Evolutionary conservation across 1,284 basidiomycete species (phyloP).

Genomic region (Coriolopsis trogii): DNA sequence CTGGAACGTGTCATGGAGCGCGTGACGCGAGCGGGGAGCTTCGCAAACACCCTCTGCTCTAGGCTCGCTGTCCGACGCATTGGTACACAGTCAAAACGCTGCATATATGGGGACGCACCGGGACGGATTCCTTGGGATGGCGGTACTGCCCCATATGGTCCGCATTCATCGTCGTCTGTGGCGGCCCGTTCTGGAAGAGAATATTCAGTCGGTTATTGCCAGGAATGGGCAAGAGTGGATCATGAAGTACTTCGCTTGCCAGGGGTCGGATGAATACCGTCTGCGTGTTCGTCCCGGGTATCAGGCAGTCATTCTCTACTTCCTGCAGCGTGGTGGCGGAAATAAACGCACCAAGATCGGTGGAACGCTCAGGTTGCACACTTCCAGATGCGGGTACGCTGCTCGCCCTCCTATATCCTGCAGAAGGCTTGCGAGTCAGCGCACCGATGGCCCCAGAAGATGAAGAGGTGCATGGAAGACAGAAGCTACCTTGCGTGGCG

Average conservation of each 20-base stretch:
- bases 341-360: too few species aligned
- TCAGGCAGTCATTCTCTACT: too few species aligned
- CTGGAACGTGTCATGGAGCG: constrained; percentile 13
- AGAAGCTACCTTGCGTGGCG: constrained; percentile 9
- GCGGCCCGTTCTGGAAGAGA: constrained; percentile 12
- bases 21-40: constrained; percentile 1
- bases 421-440: background rate
- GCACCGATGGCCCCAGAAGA: background rate
- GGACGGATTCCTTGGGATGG: constrained; percentile 7
- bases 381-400: constrained; percentile 21
- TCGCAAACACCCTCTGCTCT: constrained; percentile 4
- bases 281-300: too few species aligned
- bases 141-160: too few species aligned
- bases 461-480: background rate
- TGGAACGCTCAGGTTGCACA: constrained; percentile 12
- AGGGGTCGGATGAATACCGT: constrained; percentile 15
- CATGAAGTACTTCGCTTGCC: constrained; percentile 19
- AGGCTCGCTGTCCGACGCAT: background rate
- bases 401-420: constrained; percentile 15
- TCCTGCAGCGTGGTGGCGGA: too few species aligned
- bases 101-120: constrained; percentile 1
- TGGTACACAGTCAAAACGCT: background rate
- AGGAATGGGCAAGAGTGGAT: too few species aligned
- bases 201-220: too few species aligned
- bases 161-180: too few species aligned